Evolutionary conservation across 257 asterid genomes (phyloP).

Genomic region (Solanum peruvianum): DNA sequence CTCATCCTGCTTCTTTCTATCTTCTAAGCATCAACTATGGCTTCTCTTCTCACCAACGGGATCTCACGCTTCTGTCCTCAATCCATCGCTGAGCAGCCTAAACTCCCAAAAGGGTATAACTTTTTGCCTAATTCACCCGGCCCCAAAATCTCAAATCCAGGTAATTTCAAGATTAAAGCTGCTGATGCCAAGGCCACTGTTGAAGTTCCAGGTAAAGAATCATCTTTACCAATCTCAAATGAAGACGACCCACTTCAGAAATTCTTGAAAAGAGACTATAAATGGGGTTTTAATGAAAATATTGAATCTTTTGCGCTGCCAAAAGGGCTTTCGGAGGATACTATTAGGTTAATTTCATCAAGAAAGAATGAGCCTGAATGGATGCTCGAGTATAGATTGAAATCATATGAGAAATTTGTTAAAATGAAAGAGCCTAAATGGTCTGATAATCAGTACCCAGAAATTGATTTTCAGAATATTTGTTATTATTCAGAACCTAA

Average conservation of each 20-base stretch:
- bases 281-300: constrained; percentile 78
- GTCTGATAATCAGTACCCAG: constrained; percentile 81
- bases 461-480: constrained; percentile 57
- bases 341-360: constrained; percentile 66
- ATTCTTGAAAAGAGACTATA: constrained; percentile 71
- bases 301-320: constrained; percentile 86
- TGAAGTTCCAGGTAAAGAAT: constrained; percentile 44
- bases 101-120: constrained; percentile 13
- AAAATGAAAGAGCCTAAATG: constrained; percentile 78
- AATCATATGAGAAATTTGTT: constrained; percentile 55
- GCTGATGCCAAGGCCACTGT: constrained; percentile 30
- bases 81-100: constrained; percentile 22
- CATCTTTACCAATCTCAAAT: constrained; percentile 14
- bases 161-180: constrained; percentile 37
- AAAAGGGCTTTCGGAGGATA: constrained; percentile 74
- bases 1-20: neutral
- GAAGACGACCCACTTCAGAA: constrained; percentile 62
- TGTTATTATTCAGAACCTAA: constrained; percentile 87
- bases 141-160: constrained; percentile 27
- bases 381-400: constrained; percentile 83
- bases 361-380: constrained; percentile 69
- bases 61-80: constrained; percentile 42
- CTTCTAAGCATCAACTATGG: constrained; percentile 23
- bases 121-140: constrained; percentile 13
- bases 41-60: constrained; percentile 67